phyloP scores from a whole-genome alignment of 1,139 yeast genomes.

The Pneumocystis sp. region DNA sequence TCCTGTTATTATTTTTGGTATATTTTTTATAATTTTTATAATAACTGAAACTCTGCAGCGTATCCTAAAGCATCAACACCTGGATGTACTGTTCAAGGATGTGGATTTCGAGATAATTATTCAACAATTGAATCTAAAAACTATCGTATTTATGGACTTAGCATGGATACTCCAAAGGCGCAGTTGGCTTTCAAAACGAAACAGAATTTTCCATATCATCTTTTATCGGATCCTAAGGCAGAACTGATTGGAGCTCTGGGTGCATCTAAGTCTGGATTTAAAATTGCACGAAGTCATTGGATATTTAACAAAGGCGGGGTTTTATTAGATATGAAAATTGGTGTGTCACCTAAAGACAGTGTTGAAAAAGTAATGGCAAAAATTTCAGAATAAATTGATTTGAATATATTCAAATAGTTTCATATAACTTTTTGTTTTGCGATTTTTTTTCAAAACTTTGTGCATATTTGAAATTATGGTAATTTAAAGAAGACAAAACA shows the following conservation, averaged over 20 bases:
- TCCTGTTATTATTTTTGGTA: slow-evolving; percentile 24
- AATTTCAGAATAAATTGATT: background rate
- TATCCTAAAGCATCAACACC: slow-evolving; percentile 93
- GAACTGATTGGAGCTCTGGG: slow-evolving; percentile 61
- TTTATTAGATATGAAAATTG: slow-evolving; percentile 46
- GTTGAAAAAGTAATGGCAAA: slow-evolving; percentile 31
- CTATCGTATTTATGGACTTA: slow-evolving; percentile 28
- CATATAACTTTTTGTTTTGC: background rate
- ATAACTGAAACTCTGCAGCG: slow-evolving; percentile 30
- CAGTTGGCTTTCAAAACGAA: slow-evolving; percentile 64
- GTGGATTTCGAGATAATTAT: slow-evolving; percentile 65
- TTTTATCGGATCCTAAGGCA: slow-evolving; percentile 62
- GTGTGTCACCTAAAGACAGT: slow-evolving; percentile 68
- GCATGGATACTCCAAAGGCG: slow-evolving; percentile 59
- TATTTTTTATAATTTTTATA: background rate
- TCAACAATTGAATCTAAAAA: slow-evolving; percentile 35
- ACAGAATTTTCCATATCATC: slow-evolving; percentile 54
- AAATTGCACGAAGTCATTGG: slow-evolving; percentile 81
- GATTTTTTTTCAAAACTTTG: background rate
- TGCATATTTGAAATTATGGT: background rate
- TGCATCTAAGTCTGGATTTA: slow-evolving; percentile 56
- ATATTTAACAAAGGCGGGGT: slow-evolving; percentile 59
- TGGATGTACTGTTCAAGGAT: slow-evolving; percentile 58
- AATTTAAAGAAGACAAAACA: background rate
- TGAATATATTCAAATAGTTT: background rate